These are phyloP conservation scores for Populus trichocarpa DNA, from an alignment of 441 rosid species.

Conservation along the genomic window DNA sequence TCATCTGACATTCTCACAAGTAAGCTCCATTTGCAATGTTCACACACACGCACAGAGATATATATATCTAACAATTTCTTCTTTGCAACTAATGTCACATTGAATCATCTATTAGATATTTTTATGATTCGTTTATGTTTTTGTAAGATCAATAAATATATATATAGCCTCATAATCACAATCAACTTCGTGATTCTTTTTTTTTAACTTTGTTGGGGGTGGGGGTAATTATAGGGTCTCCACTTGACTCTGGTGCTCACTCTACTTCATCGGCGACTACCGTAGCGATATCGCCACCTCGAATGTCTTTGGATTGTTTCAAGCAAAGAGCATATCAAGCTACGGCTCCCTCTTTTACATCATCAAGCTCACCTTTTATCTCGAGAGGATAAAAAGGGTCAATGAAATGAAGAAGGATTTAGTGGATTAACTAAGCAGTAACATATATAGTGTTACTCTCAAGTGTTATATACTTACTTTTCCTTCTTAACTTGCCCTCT, in stretches of 20 bases:
- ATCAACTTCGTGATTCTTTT: neutral
- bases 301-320: constrained; percentile 76
- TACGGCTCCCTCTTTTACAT: constrained; percentile 42
- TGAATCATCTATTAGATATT: neutral
- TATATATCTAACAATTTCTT: too few species aligned
- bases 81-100: neutral
- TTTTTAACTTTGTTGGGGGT: neutral
- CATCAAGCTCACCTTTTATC: constrained; percentile 70
- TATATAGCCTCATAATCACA: neutral
- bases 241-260: constrained; percentile 55
- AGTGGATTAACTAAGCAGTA: constrained; percentile 3
- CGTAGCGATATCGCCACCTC: constrained; percentile 60
- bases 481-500: neutral
- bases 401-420: constrained; percentile 3
- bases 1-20: constrained; percentile 45
- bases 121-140: too few species aligned
- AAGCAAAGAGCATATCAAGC: constrained; percentile 54
- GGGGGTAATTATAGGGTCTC: constrained; percentile 34
- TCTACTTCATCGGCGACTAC: constrained; percentile 53
- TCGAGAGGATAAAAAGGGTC: constrained; percentile 41
- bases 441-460: constrained; percentile 8
- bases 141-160: too few species aligned
- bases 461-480: neutral
- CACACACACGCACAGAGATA: neutral
- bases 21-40: constrained; percentile 9